Conservation (phyloP, 768 basidiomycete genomes). For the Punctularia strigosozonata region DNA sequence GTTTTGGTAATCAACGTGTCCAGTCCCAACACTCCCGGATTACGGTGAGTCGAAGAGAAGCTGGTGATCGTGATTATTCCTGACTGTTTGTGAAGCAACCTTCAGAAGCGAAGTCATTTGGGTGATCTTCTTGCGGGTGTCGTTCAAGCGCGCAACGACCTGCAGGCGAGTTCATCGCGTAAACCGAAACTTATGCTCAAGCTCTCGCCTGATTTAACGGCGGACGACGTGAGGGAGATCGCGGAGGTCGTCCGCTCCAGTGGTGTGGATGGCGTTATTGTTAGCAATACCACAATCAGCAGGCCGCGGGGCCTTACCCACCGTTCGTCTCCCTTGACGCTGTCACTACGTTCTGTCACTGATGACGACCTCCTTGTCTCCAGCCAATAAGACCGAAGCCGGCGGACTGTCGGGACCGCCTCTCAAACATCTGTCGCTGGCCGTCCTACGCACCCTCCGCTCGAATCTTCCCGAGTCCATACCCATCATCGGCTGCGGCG, state of each 20-base stretch:
- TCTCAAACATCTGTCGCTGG: constrained; percentile 68
- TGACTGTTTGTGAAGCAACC: constrained; percentile 30
- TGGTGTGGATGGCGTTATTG: constrained; percentile 88
- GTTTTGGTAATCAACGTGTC: constrained; percentile 94
- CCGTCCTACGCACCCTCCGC: constrained; percentile 65
- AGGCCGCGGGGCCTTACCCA: constrained; percentile 49
- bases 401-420: constrained; percentile 92
- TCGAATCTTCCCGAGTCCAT: constrained; percentile 65
- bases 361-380: no score
- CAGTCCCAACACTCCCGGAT: constrained; percentile 95
- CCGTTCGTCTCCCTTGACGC: no score
- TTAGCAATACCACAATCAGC: constrained; percentile 91
- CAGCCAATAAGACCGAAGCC: constrained; percentile 56
- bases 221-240: constrained; percentile 71
- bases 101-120: constrained; percentile 71
- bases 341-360: no score
- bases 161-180: constrained; percentile 34
- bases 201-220: constrained; percentile 84
- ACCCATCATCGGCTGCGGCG: constrained; percentile 90
- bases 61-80: constrained; percentile 1
- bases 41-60: constrained; percentile 44
- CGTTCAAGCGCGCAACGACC: constrained; percentile 59
- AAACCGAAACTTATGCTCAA: constrained; percentile 84
- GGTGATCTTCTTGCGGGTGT: constrained; percentile 63
- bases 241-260: constrained; percentile 63